A percentile compares a stretch with the other conserved stretches of the same genome.
Evolutionary conservation across 2,329 filamentous ascomycete species (phyloP).

Genomic region (Calonectria honghensis): DNA sequence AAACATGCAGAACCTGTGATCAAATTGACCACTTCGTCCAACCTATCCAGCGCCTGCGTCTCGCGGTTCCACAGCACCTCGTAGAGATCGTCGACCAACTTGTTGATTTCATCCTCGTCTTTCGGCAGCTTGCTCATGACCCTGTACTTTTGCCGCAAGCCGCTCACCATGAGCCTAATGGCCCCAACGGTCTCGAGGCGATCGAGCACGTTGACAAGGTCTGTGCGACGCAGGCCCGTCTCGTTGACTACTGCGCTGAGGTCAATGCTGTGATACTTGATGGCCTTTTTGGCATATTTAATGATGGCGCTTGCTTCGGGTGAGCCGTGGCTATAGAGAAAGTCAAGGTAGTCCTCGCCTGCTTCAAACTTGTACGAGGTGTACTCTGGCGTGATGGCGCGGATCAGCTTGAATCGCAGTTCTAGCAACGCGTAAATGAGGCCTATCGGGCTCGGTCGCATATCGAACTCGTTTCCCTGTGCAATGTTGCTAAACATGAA

Average conservation of each 20-base stretch:
- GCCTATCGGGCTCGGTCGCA: conserved; percentile 68
- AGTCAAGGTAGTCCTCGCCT: conserved; percentile 56
- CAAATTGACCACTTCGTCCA: conserved; percentile 70
- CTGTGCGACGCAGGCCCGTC: conserved; percentile 62
- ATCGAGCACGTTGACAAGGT: conserved; percentile 73
- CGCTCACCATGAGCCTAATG: conserved; percentile 71
- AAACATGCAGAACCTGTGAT: conserved; percentile 73
- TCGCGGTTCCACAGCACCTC: conserved; percentile 71
- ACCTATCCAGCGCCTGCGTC: conserved; percentile 69
- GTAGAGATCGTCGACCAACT: conserved; percentile 68
- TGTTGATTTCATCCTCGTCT: conserved; percentile 62
- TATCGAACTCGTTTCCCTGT: conserved; percentile 71
- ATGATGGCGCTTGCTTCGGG: conserved; percentile 67
- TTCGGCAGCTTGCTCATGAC: conserved; percentile 68
- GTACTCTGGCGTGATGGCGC: conserved; percentile 76
- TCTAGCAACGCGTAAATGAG: conserved; percentile 77
- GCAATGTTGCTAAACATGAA: conserved; percentile 65
- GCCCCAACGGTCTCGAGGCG: conserved; percentile 68
- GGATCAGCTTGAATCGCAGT: conserved; percentile 73
- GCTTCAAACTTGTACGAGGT: conserved; percentile 71
- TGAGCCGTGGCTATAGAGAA: conserved; percentile 61
- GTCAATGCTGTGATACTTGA: conserved; percentile 68
- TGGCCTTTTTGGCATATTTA: conserved; percentile 61
- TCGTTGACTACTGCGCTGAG: conserved; percentile 62
- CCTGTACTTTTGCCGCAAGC: conserved; percentile 73